Conservation (phyloP, 192 early-diverging fungal genomes). For the Rhizophlyctis rosea region DNA sequence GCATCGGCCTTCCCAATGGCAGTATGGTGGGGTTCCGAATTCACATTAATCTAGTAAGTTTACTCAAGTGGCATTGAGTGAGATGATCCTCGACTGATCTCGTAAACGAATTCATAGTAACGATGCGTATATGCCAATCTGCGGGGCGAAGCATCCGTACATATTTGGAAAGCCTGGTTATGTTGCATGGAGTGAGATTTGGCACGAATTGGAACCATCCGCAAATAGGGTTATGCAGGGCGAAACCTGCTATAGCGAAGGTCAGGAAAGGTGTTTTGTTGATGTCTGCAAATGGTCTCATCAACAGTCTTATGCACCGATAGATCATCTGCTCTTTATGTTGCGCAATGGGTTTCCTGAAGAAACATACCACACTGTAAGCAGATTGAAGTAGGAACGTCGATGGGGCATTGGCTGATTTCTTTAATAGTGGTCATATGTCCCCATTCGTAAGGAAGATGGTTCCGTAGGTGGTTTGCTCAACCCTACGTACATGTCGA, state of each 20-base stretch:
- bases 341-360: constrained; percentile 29
- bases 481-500: constrained; percentile 17
- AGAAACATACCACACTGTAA: constrained; percentile 25
- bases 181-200: constrained; percentile 30
- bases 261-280: too few species aligned
- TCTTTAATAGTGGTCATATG: constrained; percentile 18
- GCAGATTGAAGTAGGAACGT: neutral
- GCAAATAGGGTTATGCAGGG: constrained; percentile 3
- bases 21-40: constrained; percentile 24
- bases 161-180: constrained; percentile 25
- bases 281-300: too few species aligned
- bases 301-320: too few species aligned
- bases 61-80: too few species aligned
- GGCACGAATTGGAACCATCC: constrained; percentile 16
- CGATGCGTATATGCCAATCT: constrained; percentile 25
- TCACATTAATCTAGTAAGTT: constrained; percentile 21
- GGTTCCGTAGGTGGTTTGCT: constrained; percentile 25
- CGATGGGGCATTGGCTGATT: neutral
- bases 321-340: constrained; percentile 26
- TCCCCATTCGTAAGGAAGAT: constrained; percentile 26
- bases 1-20: constrained; percentile 18
- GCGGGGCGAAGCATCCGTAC: constrained; percentile 27
- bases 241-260: constrained; percentile 4
- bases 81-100: neutral
- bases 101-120: constrained; percentile 9